A percentile compares a stretch with the other conserved stretches of the same genome.
Conservation (phyloP, 495 filamentous ascomycete genomes). For the Penicillium coprophilum region DNA sequence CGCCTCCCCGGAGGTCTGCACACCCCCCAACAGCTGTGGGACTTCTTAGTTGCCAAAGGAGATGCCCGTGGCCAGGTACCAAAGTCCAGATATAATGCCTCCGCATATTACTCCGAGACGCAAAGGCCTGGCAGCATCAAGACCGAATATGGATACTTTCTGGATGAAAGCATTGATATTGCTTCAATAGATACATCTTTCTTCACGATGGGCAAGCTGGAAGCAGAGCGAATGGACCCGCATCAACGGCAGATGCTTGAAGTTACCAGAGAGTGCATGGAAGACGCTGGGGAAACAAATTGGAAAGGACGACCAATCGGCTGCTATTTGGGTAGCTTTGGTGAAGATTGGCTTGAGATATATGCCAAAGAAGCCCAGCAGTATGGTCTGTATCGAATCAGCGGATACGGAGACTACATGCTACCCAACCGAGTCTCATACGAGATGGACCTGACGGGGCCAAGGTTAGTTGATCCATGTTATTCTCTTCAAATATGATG, state of each 20-base stretch:
- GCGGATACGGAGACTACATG: slow-evolving; percentile 30
- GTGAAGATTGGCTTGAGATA: slow-evolving; percentile 39
- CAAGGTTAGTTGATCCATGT: slow-evolving; percentile 21
- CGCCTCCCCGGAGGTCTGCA: slow-evolving; percentile 45
- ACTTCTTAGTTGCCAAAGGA: slow-evolving; percentile 38
- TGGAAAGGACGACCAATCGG: slow-evolving; percentile 49
- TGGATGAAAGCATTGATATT: slow-evolving; percentile 37
- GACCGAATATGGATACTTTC: slow-evolving; percentile 48
- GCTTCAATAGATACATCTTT: slow-evolving; percentile 19
- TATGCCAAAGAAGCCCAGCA: slow-evolving; percentile 27
- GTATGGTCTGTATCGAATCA: slow-evolving; percentile 19
- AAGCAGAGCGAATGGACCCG: slow-evolving; percentile 56
- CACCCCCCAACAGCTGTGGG: slow-evolving; percentile 30
- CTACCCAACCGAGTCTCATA: slow-evolving; percentile 34
- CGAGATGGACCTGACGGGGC: slow-evolving; percentile 31
- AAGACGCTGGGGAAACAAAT: slow-evolving; percentile 43
- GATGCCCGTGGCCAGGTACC: slow-evolving; percentile 39
- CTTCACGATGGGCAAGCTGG: slow-evolving; percentile 42
- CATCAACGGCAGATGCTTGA: slow-evolving; percentile 58
- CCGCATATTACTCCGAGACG: slow-evolving; percentile 15
- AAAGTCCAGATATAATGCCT: slow-evolving; percentile 26
- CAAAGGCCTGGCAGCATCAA: slow-evolving; percentile 25
- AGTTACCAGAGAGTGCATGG: slow-evolving; percentile 38
- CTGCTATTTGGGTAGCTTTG: slow-evolving; percentile 49
- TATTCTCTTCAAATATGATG: background rate